Evolutionary conservation across 208 protist species (phyloP), one percentile per base, ranked within the genome.

Genomic region (Leishmania guyanensis): DNA sequence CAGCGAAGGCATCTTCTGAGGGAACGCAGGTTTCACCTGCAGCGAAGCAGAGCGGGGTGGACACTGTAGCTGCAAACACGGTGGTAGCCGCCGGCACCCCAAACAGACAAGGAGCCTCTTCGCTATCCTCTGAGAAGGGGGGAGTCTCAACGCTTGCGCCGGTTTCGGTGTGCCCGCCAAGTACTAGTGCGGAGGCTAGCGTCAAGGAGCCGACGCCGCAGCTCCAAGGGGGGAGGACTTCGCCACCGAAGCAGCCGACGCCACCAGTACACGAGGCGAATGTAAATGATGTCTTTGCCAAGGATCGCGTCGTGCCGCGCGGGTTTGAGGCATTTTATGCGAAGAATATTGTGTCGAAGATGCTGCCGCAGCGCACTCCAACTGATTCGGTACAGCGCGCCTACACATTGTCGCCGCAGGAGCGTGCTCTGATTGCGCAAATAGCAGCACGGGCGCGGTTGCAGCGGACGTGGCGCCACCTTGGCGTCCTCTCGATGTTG

Each of bases 291-390:
- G 78, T 60, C 29, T 84, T 82, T 53, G 62, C 76, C 56, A 86
- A 86, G 64, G 78, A 86, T 39, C 54, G 68, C 50, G 77, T 64
- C 50, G 68, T 92, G 26, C 93, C 93, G 17, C 89, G 89, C 36
- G 92, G 92, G 8, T 95, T 97, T 81, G 92, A 92, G 76, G 89
- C 88, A 0, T 94, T 96, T 75, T 92, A 96, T 79, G 88, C 54
- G 72, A 87, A 81, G 78, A 84, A 66, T 26, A 85, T 92, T 56
- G 60, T 86, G 65, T 78, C 80, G n/a, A 90, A 84, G 64, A 89
- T 91, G 86, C 72, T 84, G 22, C 84, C 86, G 75, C 74, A 77
- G 43, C 84, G 84, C 69, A 82, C 78, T 46, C 88, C 88, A 17
- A 65, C 81, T 46, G 89, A 94, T 66, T 88, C 84, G 43, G 84